Evolutionary conservation across 78 protist genomes (phyloP).

Genomic region (Monocercomonoides exilis): DNA sequence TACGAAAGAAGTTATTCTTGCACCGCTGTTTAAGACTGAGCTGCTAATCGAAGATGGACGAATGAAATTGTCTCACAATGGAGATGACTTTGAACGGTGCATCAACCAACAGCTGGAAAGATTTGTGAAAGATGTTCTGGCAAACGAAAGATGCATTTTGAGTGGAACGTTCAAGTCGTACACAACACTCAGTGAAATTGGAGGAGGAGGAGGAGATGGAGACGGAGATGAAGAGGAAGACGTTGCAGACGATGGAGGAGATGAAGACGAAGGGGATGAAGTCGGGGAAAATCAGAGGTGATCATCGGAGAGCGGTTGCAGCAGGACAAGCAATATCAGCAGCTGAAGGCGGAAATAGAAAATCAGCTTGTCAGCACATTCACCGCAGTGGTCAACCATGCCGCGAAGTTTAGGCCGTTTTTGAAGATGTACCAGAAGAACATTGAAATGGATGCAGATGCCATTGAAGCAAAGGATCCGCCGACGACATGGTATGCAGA

Average conservation of each 20-base stretch:
- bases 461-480: neutral
- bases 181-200: neutral
- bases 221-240: neutral
- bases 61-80: neutral
- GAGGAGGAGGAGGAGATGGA: no score
- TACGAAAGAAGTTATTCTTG: neutral
- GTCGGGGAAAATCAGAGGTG: neutral
- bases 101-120: neutral
- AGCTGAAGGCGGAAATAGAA: neutral
- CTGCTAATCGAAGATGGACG: neutral
- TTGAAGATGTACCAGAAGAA: neutral
- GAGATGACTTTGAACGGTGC: neutral
- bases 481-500: neutral
- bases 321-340: neutral
- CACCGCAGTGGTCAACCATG: neutral
- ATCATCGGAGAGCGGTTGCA: neutral
- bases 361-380: neutral
- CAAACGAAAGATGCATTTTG: neutral
- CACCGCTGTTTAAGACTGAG: neutral
- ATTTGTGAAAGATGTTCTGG: neutral
- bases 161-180: neutral
- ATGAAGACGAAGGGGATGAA: neutral
- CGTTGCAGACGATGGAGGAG: neutral
- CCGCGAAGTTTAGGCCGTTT: neutral
- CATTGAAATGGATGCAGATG: neutral